Conservation (phyloP, 345 rosid genomes). For the Brassica cretica region DNA sequence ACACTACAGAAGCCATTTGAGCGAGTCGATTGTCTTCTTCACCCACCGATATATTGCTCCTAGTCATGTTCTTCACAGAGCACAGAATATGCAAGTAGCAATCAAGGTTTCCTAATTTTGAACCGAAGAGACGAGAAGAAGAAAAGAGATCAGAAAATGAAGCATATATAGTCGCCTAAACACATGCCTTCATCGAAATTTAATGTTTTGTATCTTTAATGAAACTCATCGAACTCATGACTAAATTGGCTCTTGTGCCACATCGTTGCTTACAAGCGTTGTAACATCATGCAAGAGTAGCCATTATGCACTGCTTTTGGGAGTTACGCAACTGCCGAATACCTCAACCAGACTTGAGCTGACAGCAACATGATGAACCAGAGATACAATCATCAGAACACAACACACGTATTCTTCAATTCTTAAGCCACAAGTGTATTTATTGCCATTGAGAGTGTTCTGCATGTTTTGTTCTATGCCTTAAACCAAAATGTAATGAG, state of each 20-base stretch:
- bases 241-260: neutral
- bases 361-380: neutral
- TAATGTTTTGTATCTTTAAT: neutral
- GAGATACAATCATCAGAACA: neutral
- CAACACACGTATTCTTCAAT: neutral
- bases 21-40: neutral
- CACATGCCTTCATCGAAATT: neutral
- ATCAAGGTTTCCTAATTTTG: neutral
- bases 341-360: neutral
- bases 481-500: neutral
- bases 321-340: neutral
- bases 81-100: neutral
- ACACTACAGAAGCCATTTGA: conserved; percentile 2
- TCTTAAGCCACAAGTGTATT: neutral
- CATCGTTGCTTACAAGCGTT: neutral
- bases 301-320: neutral
- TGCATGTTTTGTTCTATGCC: neutral
- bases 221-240: neutral
- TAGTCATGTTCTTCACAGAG: neutral
- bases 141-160: neutral
- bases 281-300: neutral
- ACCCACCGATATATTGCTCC: neutral
- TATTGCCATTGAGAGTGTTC: neutral
- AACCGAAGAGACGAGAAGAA: neutral
- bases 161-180: neutral